Percentiles rank a stretch among this genome's conserved stretches.
phyloP scores from a whole-genome alignment of 768 basidiomycete species.

The Hypholoma sublateritium region DNA sequence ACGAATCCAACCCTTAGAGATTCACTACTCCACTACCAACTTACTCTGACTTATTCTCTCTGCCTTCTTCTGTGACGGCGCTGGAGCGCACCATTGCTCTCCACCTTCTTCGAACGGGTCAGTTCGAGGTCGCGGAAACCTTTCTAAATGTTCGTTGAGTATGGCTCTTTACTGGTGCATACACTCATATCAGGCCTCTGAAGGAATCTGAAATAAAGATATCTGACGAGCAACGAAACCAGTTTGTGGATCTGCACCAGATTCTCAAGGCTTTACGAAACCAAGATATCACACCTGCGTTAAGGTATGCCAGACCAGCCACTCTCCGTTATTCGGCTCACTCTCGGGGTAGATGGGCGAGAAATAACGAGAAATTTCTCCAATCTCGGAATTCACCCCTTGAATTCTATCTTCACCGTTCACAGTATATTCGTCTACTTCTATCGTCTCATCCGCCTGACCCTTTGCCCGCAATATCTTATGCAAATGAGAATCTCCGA shows the following conservation, averaged over 20 bases:
- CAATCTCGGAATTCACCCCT: constrained; percentile 72
- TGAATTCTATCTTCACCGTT: constrained; percentile 89
- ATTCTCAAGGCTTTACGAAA: constrained; percentile 67
- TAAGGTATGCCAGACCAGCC: constrained; percentile 47
- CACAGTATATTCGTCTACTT: constrained; percentile 82
- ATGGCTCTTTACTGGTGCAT: background rate
- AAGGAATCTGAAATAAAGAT: constrained; percentile 72
- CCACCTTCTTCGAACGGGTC: constrained; percentile 80
- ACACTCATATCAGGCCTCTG: background rate
- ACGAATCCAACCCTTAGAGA: constrained; percentile 40
- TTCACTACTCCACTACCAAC: constrained; percentile 60
- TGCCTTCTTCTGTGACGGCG: constrained; percentile 54
- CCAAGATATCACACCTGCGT: constrained; percentile 71
- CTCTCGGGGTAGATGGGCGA: constrained; percentile 68
- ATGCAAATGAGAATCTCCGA: constrained; percentile 67
- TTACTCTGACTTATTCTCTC: constrained; percentile 67
- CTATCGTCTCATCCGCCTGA: constrained; percentile 60
- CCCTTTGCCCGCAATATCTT: constrained; percentile 61
- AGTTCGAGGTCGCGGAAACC: constrained; percentile 73
- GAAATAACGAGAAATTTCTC: constrained; percentile 64
- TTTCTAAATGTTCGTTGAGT: constrained; percentile 61
- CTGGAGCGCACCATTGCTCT: constrained; percentile 70
- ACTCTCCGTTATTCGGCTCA: background rate
- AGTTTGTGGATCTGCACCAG: constrained; percentile 70
- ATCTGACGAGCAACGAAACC: constrained; percentile 22